Evolutionary conservation across 495 filamentous ascomycete genomes (phyloP).

Genomic region (Xylaria nigripes): DNA sequence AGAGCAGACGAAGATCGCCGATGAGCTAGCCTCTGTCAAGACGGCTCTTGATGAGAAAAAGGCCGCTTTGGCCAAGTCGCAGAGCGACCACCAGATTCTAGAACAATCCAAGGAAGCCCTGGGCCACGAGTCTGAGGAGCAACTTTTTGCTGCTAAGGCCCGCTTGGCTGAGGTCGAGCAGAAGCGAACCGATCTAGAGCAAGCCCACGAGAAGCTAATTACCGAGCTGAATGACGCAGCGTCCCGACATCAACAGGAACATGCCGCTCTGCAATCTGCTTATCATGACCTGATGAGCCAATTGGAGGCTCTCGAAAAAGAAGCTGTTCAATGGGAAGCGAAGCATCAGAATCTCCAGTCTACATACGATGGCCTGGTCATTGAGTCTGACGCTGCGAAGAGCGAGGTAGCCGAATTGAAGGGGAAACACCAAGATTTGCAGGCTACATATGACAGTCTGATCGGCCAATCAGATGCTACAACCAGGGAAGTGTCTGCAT

Average conservation of each 20-base stretch:
- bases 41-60: constrained; percentile 8
- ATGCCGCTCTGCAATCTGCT: background rate
- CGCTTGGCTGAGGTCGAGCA: constrained; percentile 5
- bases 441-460: constrained; percentile 4
- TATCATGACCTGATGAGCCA: constrained; percentile 1
- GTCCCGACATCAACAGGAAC: background rate
- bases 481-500: constrained; percentile 3
- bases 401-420: constrained; percentile 5
- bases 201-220: constrained; percentile 5
- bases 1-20: constrained; percentile 1
- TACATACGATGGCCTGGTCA: background rate
- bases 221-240: background rate
- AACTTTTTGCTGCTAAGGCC: background rate
- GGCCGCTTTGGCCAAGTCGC: background rate
- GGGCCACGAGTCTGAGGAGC: constrained; percentile 1
- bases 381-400: constrained; percentile 1
- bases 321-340: constrained; percentile 5
- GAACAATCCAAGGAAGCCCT: background rate
- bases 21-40: constrained; percentile 9
- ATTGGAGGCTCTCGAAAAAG: background rate
- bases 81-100: constrained; percentile 2
- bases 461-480: constrained; percentile 5
- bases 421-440: constrained; percentile 5
- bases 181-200: background rate
- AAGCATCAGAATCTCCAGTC: constrained; percentile 7